phyloP scores from a whole-genome alignment of 2,329 filamentous ascomycete genomes.

The Phoma herbarum region DNA sequence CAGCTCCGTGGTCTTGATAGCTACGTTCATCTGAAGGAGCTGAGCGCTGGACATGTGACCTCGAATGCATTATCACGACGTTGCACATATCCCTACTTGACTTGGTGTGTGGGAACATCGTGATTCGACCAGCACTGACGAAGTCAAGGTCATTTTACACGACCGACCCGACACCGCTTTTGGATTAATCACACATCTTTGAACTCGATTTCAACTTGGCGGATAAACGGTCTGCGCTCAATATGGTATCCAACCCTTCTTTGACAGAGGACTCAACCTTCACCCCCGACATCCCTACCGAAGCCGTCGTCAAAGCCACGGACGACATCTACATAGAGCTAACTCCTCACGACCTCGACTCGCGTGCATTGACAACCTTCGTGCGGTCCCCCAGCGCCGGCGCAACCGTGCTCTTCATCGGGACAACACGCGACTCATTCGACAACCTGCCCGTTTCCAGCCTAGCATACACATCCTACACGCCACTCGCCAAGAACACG shows the following conservation, averaged over 20 bases:
- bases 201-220: too few species aligned
- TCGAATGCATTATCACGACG: too few species aligned
- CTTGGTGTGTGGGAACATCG: not conserved
- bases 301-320: slow-evolving; percentile 40
- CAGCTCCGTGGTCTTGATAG: not conserved
- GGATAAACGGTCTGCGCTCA: not conserved
- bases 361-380: slow-evolving; percentile 66
- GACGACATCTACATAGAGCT: slow-evolving; percentile 71
- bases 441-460: slow-evolving; percentile 74
- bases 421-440: slow-evolving; percentile 81
- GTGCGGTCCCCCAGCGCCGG: slow-evolving; percentile 66
- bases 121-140: not conserved
- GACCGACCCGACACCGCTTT: not conserved
- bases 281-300: slow-evolving; percentile 38
- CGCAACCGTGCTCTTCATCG: slow-evolving; percentile 53
- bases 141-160: not conserved
- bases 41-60: not conserved
- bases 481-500: slow-evolving; percentile 72
- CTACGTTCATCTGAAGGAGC: not conserved
- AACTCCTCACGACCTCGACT: slow-evolving; percentile 69
- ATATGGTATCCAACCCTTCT: slow-evolving; percentile 17
- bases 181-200: not conserved
- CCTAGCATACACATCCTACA: slow-evolving; percentile 79
- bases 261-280: slow-evolving; percentile 40
- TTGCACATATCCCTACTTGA: not conserved